These are phyloP conservation scores for Dryas alaskensis DNA, from an alignment of 306 rosid species.

Conservation along the genomic window DNA sequence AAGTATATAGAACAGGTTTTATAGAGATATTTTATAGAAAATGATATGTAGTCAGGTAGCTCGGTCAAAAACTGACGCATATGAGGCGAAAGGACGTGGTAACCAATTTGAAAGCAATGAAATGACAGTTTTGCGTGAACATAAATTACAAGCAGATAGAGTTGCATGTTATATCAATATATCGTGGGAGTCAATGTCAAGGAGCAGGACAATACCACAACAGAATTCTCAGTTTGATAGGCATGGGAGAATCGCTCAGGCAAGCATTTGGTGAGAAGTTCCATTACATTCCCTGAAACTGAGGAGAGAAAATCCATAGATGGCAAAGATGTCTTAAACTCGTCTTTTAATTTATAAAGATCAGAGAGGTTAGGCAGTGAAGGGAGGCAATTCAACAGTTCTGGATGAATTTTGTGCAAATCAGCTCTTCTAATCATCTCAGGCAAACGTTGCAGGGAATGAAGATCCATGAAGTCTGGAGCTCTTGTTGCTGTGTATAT, in stretches of 20 bases:
- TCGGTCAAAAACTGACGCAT: not conserved
- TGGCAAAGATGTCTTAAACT: constrained; percentile 29
- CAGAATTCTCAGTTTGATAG: not conserved
- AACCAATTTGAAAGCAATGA: not conserved
- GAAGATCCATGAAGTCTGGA: constrained; percentile 40
- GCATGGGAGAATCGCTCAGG: constrained; percentile 31
- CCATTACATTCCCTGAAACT: constrained; percentile 38
- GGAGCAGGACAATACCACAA: constrained; percentile 28
- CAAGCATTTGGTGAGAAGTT: constrained; percentile 47
- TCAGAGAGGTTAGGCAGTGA: constrained; percentile 41
- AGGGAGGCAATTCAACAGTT: constrained; percentile 48
- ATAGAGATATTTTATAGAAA: not conserved
- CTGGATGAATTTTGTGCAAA: constrained; percentile 39
- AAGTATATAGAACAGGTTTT: not conserved
- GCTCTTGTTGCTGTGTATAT: constrained; percentile 47
- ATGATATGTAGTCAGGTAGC: not conserved
- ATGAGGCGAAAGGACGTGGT: not conserved
- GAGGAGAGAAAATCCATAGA: constrained; percentile 42
- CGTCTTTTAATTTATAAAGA: constrained; percentile 27
- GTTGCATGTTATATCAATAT: not conserved
- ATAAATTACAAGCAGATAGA: not conserved
- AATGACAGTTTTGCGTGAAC: not conserved
- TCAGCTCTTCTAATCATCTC: constrained; percentile 37
- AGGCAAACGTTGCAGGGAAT: constrained; percentile 37
- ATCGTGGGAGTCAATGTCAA: not conserved